Conservation (phyloP, 345 rosid species). For the Pistacia vera region DNA sequence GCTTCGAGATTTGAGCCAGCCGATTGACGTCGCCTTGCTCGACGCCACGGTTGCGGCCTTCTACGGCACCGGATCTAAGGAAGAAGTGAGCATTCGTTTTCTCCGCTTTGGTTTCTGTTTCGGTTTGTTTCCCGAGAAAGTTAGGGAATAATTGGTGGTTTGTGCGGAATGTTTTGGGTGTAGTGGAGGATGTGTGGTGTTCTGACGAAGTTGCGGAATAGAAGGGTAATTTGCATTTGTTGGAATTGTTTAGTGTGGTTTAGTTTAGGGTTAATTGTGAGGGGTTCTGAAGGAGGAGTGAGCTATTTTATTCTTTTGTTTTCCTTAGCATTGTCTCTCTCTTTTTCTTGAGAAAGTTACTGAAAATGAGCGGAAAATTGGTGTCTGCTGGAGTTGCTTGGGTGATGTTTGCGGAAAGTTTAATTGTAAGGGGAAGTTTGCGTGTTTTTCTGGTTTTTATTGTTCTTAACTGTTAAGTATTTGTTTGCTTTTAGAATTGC, state of each 20-base stretch:
- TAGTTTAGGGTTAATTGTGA: neutral
- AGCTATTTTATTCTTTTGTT: too few relatives aligned
- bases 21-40: constrained; percentile 87
- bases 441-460: neutral
- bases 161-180: too few relatives aligned
- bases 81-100: constrained; percentile 59
- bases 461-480: neutral
- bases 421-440: neutral
- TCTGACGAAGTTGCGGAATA: neutral
- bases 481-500: constrained; percentile 2
- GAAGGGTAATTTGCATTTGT: neutral
- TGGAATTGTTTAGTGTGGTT: neutral
- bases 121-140: constrained; percentile 10
- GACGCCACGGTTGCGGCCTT: constrained; percentile 99
- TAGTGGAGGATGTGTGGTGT: too few relatives aligned
- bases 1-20: constrained; percentile 91
- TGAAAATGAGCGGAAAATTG: neutral
- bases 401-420: too few relatives aligned
- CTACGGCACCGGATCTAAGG: constrained; percentile 99
- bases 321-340: too few relatives aligned
- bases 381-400: neutral
- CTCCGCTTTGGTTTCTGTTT: neutral
- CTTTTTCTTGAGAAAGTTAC: too few relatives aligned
- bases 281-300: neutral
- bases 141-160: too few relatives aligned